phyloP scores from a whole-genome alignment of 306 rosid genomes.

The Rosa multiflora region DNA sequence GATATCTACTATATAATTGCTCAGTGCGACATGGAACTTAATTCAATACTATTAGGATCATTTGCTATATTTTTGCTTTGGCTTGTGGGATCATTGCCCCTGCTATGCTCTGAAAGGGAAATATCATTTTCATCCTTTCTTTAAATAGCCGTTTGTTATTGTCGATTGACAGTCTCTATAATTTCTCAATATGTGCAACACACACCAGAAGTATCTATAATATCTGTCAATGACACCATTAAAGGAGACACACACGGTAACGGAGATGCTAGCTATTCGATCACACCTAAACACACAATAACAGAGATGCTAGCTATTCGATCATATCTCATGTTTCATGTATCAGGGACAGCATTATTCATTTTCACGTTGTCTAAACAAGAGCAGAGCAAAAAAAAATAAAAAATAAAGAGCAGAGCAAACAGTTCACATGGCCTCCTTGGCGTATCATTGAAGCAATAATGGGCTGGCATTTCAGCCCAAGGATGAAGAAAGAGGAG shows the following conservation, averaged over 20 bases:
- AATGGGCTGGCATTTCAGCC: background rate
- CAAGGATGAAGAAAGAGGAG: background rate
- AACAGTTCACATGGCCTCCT: background rate
- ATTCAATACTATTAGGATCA: conserved; percentile 8
- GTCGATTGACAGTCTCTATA: background rate
- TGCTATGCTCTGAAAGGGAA: background rate
- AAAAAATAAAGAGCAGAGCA: background rate
- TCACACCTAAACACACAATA: background rate
- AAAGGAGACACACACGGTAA: background rate
- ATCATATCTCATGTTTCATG: background rate
- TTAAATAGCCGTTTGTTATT: background rate
- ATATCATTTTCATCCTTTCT: background rate
- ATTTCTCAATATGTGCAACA: background rate
- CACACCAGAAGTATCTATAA: too few species aligned
- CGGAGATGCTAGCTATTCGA: background rate
- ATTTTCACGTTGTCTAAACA: background rate
- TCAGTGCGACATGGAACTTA: background rate
- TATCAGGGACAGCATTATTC: background rate
- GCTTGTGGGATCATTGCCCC: background rate
- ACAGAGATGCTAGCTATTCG: background rate
- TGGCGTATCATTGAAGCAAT: background rate
- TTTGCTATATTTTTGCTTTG: conserved; percentile 11
- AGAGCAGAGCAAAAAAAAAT: background rate
- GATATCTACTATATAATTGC: conserved; percentile 9
- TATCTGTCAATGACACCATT: background rate